These are phyloP conservation scores for Cydonia oblonga DNA, from an alignment of 331 rosid species.

Conservation along the genomic window DNA sequence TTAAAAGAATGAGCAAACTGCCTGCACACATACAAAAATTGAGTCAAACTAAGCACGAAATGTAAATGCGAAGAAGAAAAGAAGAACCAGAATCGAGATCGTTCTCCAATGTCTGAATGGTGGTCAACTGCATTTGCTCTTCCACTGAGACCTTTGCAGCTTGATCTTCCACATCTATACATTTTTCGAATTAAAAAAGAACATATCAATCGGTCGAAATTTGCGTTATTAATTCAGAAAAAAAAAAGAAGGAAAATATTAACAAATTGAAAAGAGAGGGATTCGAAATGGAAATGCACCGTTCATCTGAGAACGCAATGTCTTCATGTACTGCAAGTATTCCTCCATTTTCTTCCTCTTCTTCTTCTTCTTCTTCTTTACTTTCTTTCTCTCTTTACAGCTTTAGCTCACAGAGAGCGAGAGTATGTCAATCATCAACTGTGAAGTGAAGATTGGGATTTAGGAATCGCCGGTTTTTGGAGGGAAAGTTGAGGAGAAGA, in stretches of 20 bases:
- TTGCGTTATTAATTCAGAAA: not conserved
- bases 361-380: not conserved
- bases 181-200: not conserved
- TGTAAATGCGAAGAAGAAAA: not conserved
- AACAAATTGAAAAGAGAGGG: not conserved
- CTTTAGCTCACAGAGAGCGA: not conserved
- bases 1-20: not conserved
- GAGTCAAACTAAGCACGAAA: not conserved
- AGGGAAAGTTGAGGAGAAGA: not conserved
- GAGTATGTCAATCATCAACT: not conserved
- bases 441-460: not conserved
- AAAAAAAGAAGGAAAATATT: not conserved
- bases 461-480: not conserved
- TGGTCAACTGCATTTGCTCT: conserved; percentile 60
- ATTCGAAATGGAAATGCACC: conserved; percentile 26
- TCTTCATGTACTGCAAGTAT: conserved; percentile 69
- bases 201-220: not conserved
- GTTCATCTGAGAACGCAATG: conserved; percentile 79
- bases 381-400: not conserved
- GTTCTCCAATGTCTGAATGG: conserved; percentile 45
- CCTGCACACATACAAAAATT: not conserved
- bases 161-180: conserved; percentile 70
- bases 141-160: conserved; percentile 64
- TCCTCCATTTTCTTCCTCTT: conserved; percentile 50
- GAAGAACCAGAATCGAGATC: conserved; percentile 48